These are phyloP conservation scores for Ulmus americana DNA, from an alignment of 331 rosid genomes.

Conservation along the genomic window DNA sequence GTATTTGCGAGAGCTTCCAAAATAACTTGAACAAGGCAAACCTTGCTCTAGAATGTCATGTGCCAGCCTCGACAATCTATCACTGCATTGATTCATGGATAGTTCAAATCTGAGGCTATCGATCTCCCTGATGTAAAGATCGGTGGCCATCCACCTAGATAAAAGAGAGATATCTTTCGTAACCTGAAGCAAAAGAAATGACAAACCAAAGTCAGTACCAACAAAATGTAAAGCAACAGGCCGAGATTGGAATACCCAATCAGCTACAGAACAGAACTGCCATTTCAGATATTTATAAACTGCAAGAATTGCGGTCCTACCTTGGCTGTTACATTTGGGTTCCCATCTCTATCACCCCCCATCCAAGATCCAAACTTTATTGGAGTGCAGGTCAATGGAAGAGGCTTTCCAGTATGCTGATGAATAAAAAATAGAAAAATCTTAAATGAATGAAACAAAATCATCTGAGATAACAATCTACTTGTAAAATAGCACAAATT, in stretches of 20 bases:
- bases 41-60: constrained; percentile 73
- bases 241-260: background rate
- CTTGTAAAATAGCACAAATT: constrained; percentile 18
- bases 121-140: constrained; percentile 75
- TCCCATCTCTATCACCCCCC: constrained; percentile 99
- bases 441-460: background rate
- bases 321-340: constrained; percentile 93
- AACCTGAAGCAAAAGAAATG: constrained; percentile 51
- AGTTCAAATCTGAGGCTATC: constrained; percentile 88
- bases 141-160: constrained; percentile 91
- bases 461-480: constrained; percentile 7
- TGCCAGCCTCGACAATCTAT: constrained; percentile 52
- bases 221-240: background rate
- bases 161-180: constrained; percentile 79
- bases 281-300: background rate
- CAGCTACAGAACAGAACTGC: background rate
- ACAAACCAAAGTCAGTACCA: too few species aligned
- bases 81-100: constrained; percentile 83
- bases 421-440: constrained; percentile 14
- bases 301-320: constrained; percentile 27
- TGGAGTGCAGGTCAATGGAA: constrained; percentile 89
- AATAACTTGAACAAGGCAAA: constrained; percentile 26
- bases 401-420: constrained; percentile 94
- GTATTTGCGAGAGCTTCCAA: constrained; percentile 4
- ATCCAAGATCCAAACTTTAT: constrained; percentile 95